Conservation (phyloP, 1,139 yeast genomes). For the Nakaseomyces nivariensis region DNA sequence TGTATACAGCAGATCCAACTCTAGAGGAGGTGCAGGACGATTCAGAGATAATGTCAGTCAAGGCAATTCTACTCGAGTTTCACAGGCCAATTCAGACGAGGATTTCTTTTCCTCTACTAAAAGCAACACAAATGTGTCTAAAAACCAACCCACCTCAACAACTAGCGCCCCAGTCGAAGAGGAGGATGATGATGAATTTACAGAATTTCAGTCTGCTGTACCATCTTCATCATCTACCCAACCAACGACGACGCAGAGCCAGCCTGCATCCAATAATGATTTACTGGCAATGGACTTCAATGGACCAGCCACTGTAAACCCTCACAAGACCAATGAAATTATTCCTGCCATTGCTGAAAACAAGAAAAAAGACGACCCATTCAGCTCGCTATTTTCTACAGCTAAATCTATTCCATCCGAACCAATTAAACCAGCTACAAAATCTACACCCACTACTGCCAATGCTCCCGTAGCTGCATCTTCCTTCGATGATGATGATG, state of each 20-base stretch:
- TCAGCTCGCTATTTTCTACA: conserved; percentile 66
- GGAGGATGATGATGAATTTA: conserved; percentile 78
- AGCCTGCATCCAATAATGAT: conserved; percentile 12
- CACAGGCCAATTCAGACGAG: conserved; percentile 29
- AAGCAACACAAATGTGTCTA: not conserved
- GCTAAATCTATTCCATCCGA: conserved; percentile 37
- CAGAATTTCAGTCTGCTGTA: conserved; percentile 84
- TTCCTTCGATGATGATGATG: not conserved
- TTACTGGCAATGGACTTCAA: conserved; percentile 7
- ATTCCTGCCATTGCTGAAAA: conserved; percentile 31
- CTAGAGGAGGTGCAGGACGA: not conserved
- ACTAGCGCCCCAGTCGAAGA: conserved; percentile 20
- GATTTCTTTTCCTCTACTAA: conserved; percentile 27
- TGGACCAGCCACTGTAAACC: conserved; percentile 9
- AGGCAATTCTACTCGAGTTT: conserved; percentile 19
- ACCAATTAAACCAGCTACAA: not conserved
- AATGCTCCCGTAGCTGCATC: not conserved
- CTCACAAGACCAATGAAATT: conserved; percentile 15
- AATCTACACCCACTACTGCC: not conserved
- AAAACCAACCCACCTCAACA: conserved; percentile 7
- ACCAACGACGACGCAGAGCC: conserved; percentile 10
- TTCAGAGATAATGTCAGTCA: conserved; percentile 5
- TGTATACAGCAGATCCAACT: conserved; percentile 6
- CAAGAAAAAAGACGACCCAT: conserved; percentile 52
- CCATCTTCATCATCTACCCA: conserved; percentile 23